phyloP scores from a whole-genome alignment of 2,329 filamentous ascomycete genomes.

The Diaporthe capsici region DNA sequence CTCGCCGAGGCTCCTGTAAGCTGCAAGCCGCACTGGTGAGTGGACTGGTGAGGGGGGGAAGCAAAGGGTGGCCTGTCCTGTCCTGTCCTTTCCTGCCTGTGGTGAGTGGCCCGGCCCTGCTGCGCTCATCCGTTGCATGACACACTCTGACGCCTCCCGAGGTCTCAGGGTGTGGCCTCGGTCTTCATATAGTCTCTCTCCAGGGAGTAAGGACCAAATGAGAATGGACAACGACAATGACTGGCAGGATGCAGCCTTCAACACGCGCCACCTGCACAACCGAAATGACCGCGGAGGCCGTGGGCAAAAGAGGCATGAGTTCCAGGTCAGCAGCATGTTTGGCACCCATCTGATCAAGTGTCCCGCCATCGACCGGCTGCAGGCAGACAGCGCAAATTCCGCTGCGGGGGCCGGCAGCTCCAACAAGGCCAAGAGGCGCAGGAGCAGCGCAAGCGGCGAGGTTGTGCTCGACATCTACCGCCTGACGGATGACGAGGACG shows the following conservation, averaged over 20 bases:
- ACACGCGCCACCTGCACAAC: conserved; percentile 47
- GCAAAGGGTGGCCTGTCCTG: neutral
- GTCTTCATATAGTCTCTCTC: neutral
- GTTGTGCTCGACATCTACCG: conserved; percentile 45
- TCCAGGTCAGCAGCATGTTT: conserved; percentile 44
- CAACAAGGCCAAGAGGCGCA: conserved; percentile 11
- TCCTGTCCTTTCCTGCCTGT: neutral
- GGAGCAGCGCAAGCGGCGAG: conserved; percentile 31
- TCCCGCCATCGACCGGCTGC: conserved; percentile 33
- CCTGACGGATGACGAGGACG: conserved; percentile 43
- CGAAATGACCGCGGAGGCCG: conserved; percentile 41
- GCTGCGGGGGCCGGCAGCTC: conserved; percentile 1
- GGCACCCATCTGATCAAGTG: conserved; percentile 44
- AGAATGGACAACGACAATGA: conserved; percentile 38
- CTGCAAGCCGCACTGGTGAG: neutral
- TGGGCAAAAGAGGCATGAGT: conserved; percentile 40
- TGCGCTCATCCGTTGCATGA: no score
- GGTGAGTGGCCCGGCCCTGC: neutral
- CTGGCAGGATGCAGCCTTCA: conserved; percentile 46
- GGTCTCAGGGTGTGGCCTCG: neutral
- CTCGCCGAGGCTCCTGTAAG: neutral
- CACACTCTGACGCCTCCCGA: neutral
- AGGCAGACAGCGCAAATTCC: neutral
- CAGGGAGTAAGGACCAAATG: neutral
- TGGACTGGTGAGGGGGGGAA: neutral